Evolutionary conservation across 352 stramenopile species (phyloP).

Genomic region (Plasmopara halstedii): DNA sequence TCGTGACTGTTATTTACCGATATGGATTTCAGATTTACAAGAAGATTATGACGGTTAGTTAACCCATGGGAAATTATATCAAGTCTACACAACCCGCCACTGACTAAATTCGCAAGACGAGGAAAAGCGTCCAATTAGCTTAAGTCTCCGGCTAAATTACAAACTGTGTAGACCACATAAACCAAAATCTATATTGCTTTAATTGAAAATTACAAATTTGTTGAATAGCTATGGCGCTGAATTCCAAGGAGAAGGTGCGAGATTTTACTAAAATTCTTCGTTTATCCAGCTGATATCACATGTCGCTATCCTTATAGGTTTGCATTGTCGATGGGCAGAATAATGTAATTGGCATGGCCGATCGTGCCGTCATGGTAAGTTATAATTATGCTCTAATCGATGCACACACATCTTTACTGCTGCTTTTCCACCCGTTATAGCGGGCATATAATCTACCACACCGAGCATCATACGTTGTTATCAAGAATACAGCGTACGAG

Average conservation of each 20-base stretch:
- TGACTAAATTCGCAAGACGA: no score
- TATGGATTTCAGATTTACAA: no score
- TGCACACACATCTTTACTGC: no score
- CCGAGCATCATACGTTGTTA: conserved; percentile 82
- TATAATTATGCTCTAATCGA: no score
- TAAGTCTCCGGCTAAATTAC: no score
- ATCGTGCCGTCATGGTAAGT: conserved; percentile 72
- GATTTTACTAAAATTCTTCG: neutral
- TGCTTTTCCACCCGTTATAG: conserved; percentile 19
- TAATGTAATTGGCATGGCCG: conserved; percentile 74
- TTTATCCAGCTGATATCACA: neutral
- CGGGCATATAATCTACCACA: conserved; percentile 71
- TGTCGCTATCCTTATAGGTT: conserved; percentile 28
- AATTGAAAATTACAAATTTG: neutral
- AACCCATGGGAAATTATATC: no score
- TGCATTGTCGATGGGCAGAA: conserved; percentile 79
- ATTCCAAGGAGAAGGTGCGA: conserved; percentile 49
- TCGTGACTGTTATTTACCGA: no score
- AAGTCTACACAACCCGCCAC: no score
- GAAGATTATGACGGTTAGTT: no score
- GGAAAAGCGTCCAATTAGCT: no score
- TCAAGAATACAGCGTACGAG: conserved; percentile 61
- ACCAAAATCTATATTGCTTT: no score
- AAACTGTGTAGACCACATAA: no score
- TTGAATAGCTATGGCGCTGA: conserved; percentile 29